phyloP scores from a whole-genome alignment of 495 filamentous ascomycete genomes.

The Penicillium ochrochloron region DNA sequence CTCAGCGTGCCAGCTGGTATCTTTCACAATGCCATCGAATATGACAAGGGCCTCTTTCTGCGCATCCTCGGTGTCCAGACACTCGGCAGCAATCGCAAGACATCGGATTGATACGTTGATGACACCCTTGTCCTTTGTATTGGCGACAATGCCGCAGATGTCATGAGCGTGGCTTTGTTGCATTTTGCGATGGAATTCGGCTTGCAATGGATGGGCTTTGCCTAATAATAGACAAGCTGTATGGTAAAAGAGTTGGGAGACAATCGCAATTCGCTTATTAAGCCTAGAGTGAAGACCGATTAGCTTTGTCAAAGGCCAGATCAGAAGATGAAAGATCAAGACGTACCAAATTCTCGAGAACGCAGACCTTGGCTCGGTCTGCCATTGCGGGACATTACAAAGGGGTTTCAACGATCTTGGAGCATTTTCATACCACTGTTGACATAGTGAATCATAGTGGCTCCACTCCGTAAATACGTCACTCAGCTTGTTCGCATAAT shows the following conservation, averaged over 20 bases:
- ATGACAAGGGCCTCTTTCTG: constrained; percentile 85
- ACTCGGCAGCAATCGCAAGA: constrained; percentile 78
- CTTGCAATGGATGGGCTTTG: constrained; percentile 73
- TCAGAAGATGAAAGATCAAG: background rate
- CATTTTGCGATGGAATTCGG: constrained; percentile 57
- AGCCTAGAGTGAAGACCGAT: constrained; percentile 56
- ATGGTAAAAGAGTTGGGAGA: constrained; percentile 91
- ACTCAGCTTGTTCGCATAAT: constrained; percentile 62
- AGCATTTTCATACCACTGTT: constrained; percentile 76
- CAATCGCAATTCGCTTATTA: constrained; percentile 76
- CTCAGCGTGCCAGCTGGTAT: constrained; percentile 77
- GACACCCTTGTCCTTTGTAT: constrained; percentile 80
- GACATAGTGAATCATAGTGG: constrained; percentile 71
- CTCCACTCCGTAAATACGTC: constrained; percentile 77
- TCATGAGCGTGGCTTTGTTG: constrained; percentile 75
- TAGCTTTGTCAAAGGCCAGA: background rate
- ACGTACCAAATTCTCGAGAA: constrained; percentile 90
- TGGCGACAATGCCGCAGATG: constrained; percentile 86
- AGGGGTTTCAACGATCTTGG: constrained; percentile 89
- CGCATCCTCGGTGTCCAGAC: constrained; percentile 66
- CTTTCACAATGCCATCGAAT: constrained; percentile 71
- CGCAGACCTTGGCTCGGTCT: constrained; percentile 67
- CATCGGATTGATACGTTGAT: constrained; percentile 77
- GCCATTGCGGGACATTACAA: constrained; percentile 71
- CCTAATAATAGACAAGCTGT: constrained; percentile 80